Evolutionary conservation across 352 stramenopile genomes (phyloP).

Genomic region (Phytophthora macrochlamydospora): DNA sequence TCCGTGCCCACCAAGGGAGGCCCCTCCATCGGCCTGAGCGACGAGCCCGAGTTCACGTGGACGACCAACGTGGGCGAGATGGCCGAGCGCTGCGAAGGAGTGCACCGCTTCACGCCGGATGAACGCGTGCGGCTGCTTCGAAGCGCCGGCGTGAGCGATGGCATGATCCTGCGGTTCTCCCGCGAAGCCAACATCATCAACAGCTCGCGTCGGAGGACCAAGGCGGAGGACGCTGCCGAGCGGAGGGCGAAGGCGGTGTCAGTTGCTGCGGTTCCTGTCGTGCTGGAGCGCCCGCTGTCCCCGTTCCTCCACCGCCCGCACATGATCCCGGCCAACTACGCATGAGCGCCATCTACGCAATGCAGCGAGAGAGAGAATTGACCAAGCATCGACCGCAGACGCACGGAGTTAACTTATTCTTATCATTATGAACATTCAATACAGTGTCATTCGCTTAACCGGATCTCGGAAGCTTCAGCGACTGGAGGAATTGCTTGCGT

Average conservation of each 20-base stretch:
- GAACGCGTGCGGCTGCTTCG: slow-evolving; percentile 59
- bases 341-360: slow-evolving; percentile 19
- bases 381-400: no score
- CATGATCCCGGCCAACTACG: slow-evolving; percentile 59
- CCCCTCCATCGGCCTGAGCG: slow-evolving; percentile 54
- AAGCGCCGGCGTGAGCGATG: slow-evolving; percentile 54
- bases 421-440: no score
- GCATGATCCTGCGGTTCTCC: slow-evolving; percentile 72
- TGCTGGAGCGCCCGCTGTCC: slow-evolving; percentile 36
- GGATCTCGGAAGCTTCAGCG: no score
- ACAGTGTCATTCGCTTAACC: no score
- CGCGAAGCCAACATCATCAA: slow-evolving; percentile 72
- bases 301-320: slow-evolving; percentile 38
- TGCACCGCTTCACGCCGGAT: slow-evolving; percentile 59
- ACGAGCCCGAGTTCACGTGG: slow-evolving; percentile 62
- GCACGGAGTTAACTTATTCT: no score
- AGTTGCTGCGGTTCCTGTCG: slow-evolving; percentile 25
- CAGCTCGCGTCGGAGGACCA: slow-evolving; percentile 51
- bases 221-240: slow-evolving; percentile 46
- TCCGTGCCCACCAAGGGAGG: slow-evolving; percentile 55
- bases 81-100: slow-evolving; percentile 60
- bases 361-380: no score
- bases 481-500: no score
- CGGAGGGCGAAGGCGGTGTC: slow-evolving; percentile 35
- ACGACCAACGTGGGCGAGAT: slow-evolving; percentile 69